Percentiles rank a stretch among this genome's conserved stretches.
Evolutionary conservation across 257 asterid species (phyloP).

Genomic region (Handroanthus guayacan): DNA sequence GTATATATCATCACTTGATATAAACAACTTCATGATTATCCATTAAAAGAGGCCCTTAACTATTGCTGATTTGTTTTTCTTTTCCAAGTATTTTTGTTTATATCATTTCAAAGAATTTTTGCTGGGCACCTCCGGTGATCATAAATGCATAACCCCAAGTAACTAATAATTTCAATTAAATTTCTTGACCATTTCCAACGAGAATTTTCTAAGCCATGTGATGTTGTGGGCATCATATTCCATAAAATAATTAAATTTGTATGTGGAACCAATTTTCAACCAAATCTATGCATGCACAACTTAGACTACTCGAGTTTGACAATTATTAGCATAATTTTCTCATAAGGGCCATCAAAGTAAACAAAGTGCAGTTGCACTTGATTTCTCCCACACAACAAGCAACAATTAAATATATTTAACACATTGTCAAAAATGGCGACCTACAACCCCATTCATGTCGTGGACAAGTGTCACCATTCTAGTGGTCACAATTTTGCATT

Average conservation of each 20-base stretch:
- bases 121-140: no score
- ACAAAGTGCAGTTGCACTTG: not conserved
- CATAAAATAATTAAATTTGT: not conserved
- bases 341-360: not conserved
- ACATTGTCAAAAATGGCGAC: slow-evolving; percentile 22
- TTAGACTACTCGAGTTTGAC: not conserved
- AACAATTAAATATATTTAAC: slow-evolving; percentile 21
- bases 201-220: no score
- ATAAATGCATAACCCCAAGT: no score
- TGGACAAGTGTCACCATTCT: slow-evolving; percentile 20
- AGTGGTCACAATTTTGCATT: not conserved
- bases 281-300: not conserved
- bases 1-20: no score
- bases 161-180: no score
- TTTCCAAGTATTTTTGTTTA: no score
- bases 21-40: no score
- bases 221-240: not conserved
- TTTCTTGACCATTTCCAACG: no score
- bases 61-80: no score
- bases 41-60: no score
- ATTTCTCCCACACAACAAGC: slow-evolving; percentile 27
- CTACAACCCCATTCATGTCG: slow-evolving; percentile 14
- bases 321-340: not conserved
- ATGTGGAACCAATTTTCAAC: not conserved
- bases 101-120: no score